Conservation (phyloP, 2,329 filamentous ascomycete genomes). For the Apiospora phragmitis region DNA sequence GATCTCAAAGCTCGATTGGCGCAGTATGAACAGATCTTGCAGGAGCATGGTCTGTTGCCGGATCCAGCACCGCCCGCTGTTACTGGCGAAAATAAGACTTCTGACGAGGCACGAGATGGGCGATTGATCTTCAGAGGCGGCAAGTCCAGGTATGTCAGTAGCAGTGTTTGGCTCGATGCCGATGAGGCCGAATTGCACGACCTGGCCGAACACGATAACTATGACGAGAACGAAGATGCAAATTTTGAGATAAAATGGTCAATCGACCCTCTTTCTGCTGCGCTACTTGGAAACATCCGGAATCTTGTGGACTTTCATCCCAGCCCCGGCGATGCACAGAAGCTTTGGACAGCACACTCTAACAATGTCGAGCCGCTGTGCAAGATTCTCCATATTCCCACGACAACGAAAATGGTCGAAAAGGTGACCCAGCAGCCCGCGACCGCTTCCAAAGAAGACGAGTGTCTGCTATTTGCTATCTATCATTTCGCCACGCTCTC, state of each 20-base stretch:
- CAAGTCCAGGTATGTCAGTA: conserved; percentile 44
- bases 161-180: conserved; percentile 27
- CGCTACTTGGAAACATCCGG: conserved; percentile 17
- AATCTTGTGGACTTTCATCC: conserved; percentile 23
- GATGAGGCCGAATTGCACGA: conserved; percentile 28
- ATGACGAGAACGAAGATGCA: conserved; percentile 17
- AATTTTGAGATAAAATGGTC: background rate
- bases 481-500: conserved; percentile 41
- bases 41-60: conserved; percentile 33
- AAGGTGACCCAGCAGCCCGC: conserved; percentile 18
- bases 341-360: conserved; percentile 25
- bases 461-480: conserved; percentile 44
- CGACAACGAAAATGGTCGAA: conserved; percentile 21
- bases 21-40: conserved; percentile 40
- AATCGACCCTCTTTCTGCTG: conserved; percentile 13
- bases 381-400: conserved; percentile 29
- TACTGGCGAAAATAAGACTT: background rate
- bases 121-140: conserved; percentile 29
- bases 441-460: conserved; percentile 27
- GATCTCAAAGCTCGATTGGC: conserved; percentile 25
- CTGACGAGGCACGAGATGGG: conserved; percentile 9
- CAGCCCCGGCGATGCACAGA: conserved; percentile 20
- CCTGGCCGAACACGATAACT: conserved; percentile 21
- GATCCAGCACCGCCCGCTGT: background rate
- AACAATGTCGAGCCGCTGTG: conserved; percentile 27